A percentile compares a stretch with the other conserved stretches of the same genome.
phyloP scores from a whole-genome alignment of 139 green algal species.

The Pleodorina starrii region DNA sequence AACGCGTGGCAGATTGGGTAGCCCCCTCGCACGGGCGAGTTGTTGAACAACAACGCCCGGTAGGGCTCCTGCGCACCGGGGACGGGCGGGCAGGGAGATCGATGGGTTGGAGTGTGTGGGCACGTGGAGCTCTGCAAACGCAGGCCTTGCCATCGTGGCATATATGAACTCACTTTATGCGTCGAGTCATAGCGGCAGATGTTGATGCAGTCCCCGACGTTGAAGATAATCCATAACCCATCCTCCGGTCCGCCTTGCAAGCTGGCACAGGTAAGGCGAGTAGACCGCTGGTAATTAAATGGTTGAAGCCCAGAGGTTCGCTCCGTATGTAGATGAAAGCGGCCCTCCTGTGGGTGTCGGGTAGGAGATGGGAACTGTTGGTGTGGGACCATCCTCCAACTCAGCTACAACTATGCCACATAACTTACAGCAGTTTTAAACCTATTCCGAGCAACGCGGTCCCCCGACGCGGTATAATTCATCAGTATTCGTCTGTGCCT shows the following conservation, averaged over 20 bases:
- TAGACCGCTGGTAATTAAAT: conserved; percentile 59
- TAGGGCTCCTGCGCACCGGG: conserved; percentile 53
- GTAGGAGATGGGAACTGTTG: background rate
- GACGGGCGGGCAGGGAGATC: background rate
- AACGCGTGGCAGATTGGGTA: conserved; percentile 76
- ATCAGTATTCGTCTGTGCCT: background rate
- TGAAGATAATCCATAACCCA: conserved; percentile 72
- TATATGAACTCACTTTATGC: conserved; percentile 57
- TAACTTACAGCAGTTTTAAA: conserved; percentile 65
- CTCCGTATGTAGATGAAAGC: conserved; percentile 64
- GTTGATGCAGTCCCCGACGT: conserved; percentile 55
- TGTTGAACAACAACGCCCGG: conserved; percentile 60
- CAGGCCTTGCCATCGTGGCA: no score
- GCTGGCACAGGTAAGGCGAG: conserved; percentile 61
- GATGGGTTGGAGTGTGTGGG: no score
- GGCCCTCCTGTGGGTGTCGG: conserved; percentile 43
- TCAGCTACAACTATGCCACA: background rate
- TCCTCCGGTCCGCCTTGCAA: conserved; percentile 62
- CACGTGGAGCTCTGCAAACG: no score
- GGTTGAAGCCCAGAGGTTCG: conserved; percentile 52
- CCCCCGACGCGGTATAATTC: background rate
- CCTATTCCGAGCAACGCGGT: conserved; percentile 20
- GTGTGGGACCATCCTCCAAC: background rate
- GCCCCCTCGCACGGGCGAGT: background rate
- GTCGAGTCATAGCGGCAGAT: conserved; percentile 59